Evolutionary conservation across 768 basidiomycete species (phyloP).

Genomic region (Phanerochaete sordida): DNA sequence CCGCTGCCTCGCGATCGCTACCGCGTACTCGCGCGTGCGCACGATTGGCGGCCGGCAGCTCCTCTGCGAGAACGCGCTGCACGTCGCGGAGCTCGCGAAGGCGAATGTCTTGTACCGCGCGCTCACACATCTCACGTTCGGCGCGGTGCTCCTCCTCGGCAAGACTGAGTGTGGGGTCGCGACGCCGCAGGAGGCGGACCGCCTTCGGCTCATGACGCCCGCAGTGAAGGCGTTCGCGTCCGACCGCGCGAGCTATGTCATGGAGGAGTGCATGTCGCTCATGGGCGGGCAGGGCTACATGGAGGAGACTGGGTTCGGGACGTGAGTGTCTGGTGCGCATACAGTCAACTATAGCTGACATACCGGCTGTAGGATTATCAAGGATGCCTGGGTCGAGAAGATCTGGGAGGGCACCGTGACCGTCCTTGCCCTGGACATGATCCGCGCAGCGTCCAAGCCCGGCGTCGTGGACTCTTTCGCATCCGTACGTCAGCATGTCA

Average conservation of each 20-base stretch:
- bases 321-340: conserved; percentile 26
- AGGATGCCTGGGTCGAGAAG: conserved; percentile 72
- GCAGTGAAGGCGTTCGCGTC: conserved; percentile 69
- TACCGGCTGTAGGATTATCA: conserved; percentile 39
- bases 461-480: conserved; percentile 43
- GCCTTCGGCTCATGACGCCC: conserved; percentile 65
- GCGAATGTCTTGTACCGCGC: conserved; percentile 64
- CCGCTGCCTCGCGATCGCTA: conserved; percentile 62
- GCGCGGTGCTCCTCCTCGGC: conserved; percentile 55
- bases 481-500: conserved; percentile 33
- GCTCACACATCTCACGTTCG: conserved; percentile 60
- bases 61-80: conserved; percentile 53
- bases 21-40: conserved; percentile 59
- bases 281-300: conserved; percentile 81
- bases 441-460: conserved; percentile 49
- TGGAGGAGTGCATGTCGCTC: conserved; percentile 73
- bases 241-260: conserved; percentile 55
- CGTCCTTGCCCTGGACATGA: conserved; percentile 66
- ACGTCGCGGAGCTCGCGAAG: conserved; percentile 61
- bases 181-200: conserved; percentile 41
- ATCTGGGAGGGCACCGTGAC: conserved; percentile 80
- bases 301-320: conserved; percentile 74
- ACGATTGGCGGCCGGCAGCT: conserved; percentile 48
- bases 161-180: conserved; percentile 56
- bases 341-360: background rate